Base-by-base conservation (phyloP, 257 asterid genomes). In the Ophiorrhiza pumila region DNA sequence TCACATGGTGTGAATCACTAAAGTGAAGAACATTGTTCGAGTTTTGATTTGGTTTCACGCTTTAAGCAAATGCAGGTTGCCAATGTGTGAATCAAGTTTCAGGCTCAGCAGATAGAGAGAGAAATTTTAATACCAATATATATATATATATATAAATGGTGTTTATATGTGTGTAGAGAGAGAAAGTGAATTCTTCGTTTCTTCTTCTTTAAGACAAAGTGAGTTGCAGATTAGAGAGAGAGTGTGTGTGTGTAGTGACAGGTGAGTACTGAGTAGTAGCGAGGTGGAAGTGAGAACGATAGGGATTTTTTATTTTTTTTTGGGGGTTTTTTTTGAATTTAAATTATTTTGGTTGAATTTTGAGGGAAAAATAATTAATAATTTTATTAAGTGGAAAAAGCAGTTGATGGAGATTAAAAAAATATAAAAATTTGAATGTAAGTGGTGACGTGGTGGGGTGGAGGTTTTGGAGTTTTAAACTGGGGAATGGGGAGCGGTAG, bases 1-100 rank as follows among this genome's bases (percentile, higher is more conserved):
- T 90, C 97, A 94, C 96, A 86, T 89, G 98, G 88, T 46, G 83
- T 68, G 80, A 83, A 80, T 77, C 84, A 62, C 46, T 49, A 87
- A 87, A 87, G 88, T 45, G 72, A 72, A 74, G 68, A 76, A 76
- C 79, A 80, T 77, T 76, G 85, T 74, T 80, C 50, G 74, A 69
- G 49, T 80, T 76, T 69, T 59, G 53, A 77, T 68, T 73, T 73
- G 62, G 55, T 73, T 72, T 62, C 79, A 77, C 80, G 75, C 86
- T 80, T 86, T 84, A 65, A 70, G 58, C 69, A 84, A 80, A 80
- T 71, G 87, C 82, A 49, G 80, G 64, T 34, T 71, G 78, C 80
- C 78, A 67, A 56, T 77, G 71, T 74, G 78, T 56, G 69, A 46
- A 70, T 62, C 81, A 87, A 79, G 88, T 72, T 84, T 75, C 79